A percentile compares a stretch with the other conserved stretches of the same genome.
Conservation (phyloP, 2,329 filamentous ascomycete genomes). For the Cadophora gregata region DNA sequence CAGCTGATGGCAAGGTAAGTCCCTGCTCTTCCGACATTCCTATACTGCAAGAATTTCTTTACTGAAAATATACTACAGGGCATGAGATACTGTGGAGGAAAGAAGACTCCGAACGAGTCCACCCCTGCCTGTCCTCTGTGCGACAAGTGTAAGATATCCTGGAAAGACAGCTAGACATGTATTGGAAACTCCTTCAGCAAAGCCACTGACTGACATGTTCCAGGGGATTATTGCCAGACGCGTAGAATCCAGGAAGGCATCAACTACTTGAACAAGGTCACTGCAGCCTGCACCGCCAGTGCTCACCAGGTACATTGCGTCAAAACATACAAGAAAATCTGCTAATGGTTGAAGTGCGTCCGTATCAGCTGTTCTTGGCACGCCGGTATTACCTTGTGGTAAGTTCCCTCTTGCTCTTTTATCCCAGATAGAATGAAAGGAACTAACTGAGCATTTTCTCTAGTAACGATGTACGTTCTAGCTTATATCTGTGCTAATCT, state of each 20-base stretch:
- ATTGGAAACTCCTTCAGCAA: background rate
- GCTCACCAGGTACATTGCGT: background rate
- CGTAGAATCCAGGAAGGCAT: conserved; percentile 2
- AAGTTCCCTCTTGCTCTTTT: background rate
- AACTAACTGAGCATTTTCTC: background rate
- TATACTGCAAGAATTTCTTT: background rate
- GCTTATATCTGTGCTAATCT: background rate
- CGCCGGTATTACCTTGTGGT: conserved; percentile 2
- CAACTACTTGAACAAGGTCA: conserved; percentile 11
- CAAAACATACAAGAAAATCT: too few species aligned
- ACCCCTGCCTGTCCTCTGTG: background rate
- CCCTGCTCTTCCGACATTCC: background rate
- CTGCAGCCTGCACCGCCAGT: background rate
- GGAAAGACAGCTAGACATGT: background rate
- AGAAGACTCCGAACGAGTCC: background rate
- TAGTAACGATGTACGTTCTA: conserved; percentile 4
- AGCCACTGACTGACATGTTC: background rate
- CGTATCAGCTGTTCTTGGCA: conserved; percentile 13
- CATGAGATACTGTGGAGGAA: background rate
- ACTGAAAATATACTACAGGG: background rate
- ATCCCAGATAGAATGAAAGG: too few species aligned
- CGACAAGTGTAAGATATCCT: background rate
- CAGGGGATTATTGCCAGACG: background rate
- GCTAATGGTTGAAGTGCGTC: background rate
- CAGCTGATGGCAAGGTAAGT: conserved; percentile 5